Base-by-base conservation (phyloP, 2,329 filamentous ascomycete genomes). In the Sarocladium brachiariae region DNA sequence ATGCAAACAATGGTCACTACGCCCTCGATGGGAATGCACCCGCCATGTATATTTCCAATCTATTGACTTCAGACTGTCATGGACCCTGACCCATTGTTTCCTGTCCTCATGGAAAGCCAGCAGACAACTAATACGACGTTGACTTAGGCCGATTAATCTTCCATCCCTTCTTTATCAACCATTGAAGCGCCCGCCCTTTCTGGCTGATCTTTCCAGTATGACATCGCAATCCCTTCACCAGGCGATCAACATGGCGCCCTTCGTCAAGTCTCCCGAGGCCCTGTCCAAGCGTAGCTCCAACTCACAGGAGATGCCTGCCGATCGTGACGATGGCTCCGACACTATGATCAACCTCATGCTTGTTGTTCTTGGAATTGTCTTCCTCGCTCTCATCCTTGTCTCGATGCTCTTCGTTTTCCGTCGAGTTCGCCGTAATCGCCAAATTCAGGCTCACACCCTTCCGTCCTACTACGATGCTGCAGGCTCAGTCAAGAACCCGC, bases 331-430 rank as follows among this genome's bases (percentile, higher is more conserved):
- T 56, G 70, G 69, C 52, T 70, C 73, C 59, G 72, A 86, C 58
- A 80, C 74, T 54, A 83, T 87, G 71, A 75, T 91, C 65, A 83
- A 89, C 63, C 80, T 95, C 38, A 73, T 96, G 64, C 86, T 95
- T 59, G 78, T 81, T 52, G 78, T 97, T 51, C 75, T 97, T 58
- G 83, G 84, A 55, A 75, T 99, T 41, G 73, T 92, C 59, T 80
- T 95, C 59, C 68, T 92, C 59, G 83, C 78, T 53, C 74, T 95
- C 25, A 63, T 84, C 45, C 74, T 90, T 52, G 73, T 86, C 50
- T 83, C 80, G 52, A 72, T 77, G 24, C 81, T 96, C 48, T 72
- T 92, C 57, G 68, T 89, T 63, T 72, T 96, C 58, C 86, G 88
- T 65, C 83, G 84, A 61, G 77, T 81, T 55, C 70, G 70, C 59